Evolutionary conservation across 2,329 filamentous ascomycete genomes (phyloP).

Genomic region (Alternaria rosae): DNA sequence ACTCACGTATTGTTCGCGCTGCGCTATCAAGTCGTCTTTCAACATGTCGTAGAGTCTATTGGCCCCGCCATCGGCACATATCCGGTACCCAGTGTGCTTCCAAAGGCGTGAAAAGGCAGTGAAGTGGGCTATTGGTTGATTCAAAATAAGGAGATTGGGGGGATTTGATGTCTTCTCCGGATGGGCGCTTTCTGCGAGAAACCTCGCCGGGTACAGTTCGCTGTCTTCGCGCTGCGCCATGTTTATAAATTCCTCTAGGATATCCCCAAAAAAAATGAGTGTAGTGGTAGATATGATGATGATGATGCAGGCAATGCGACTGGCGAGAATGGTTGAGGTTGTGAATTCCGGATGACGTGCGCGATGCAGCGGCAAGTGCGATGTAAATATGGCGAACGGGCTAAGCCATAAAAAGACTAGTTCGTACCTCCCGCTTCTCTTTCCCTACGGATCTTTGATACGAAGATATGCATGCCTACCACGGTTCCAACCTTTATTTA

Average conservation of each 20-base stretch:
- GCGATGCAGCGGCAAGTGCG: conserved; percentile 4
- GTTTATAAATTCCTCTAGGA: neutral
- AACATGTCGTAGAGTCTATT: conserved; percentile 72
- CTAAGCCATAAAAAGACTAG: conserved; percentile 15
- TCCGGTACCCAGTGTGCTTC: conserved; percentile 65
- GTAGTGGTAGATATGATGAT: neutral
- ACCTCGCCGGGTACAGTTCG: conserved; percentile 35
- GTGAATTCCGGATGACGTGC: neutral
- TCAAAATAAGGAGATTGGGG: conserved; percentile 55
- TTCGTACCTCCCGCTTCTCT: neutral
- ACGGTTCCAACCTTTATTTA: neutral
- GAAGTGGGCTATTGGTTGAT: conserved; percentile 55
- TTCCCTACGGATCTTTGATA: neutral
- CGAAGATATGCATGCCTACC: neutral
- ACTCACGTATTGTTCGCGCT: conserved; percentile 43
- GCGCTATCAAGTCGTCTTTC: conserved; percentile 28
- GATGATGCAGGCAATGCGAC: neutral
- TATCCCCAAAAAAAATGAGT: neutral
- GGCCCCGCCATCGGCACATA: conserved; percentile 92
- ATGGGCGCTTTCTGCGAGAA: conserved; percentile 30
- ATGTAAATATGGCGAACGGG: conserved; percentile 10
- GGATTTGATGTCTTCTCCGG: conserved; percentile 24
- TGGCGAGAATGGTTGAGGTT: conserved; percentile 4
- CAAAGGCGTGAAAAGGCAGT: conserved; percentile 59
- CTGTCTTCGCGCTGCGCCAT: conserved; percentile 25